Conservation (phyloP, 164 flowering plant genomes). For the Annona cherimola region DNA sequence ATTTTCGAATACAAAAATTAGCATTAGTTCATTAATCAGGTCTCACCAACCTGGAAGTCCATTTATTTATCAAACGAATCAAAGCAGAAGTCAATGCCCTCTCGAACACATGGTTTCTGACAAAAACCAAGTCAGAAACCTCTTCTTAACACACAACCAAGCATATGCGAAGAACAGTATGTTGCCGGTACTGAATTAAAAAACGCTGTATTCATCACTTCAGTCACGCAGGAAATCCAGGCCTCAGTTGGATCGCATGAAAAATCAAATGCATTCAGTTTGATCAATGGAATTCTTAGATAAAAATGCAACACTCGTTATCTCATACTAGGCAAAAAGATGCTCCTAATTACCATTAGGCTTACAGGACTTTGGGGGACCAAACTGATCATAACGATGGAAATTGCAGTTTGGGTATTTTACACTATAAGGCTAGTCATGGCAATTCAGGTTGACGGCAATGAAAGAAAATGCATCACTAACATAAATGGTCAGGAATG, state of each 20-base stretch:
- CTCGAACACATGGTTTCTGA: neutral
- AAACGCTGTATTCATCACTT: neutral
- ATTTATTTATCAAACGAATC: neutral
- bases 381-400: neutral
- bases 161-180: constrained; percentile 4
- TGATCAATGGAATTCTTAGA: neutral
- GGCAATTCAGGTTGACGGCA: neutral
- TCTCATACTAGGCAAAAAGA: neutral
- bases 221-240: neutral
- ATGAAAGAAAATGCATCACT: neutral
- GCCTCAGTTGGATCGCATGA: neutral
- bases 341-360: neutral
- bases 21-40: neutral
- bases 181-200: neutral
- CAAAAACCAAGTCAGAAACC: neutral
- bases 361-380: neutral
- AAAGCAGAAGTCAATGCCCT: neutral
- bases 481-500: neutral
- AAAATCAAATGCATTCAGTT: neutral
- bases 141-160: neutral
- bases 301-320: neutral
- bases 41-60: neutral
- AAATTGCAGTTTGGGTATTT: neutral
- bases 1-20: neutral
- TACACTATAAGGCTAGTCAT: neutral